Evolutionary conservation across 306 rosid genomes (phyloP).

Genomic region (Dryas octopetala): DNA sequence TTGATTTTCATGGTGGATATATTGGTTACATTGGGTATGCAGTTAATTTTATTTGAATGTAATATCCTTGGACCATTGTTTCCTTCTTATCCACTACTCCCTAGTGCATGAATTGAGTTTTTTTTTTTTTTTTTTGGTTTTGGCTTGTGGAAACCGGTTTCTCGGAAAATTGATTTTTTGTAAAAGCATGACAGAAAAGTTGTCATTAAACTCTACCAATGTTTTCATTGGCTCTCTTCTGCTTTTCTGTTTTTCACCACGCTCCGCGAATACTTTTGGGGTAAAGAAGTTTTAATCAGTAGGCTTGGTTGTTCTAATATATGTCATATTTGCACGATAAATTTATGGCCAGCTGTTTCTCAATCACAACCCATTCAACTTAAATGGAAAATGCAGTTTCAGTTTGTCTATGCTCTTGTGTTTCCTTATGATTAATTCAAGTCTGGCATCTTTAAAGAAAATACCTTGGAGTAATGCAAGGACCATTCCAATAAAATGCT

Average conservation of each 20-base stretch:
- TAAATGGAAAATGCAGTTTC: neutral
- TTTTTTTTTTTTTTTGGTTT: neutral
- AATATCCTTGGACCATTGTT: neutral
- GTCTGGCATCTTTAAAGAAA: neutral
- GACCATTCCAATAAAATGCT: neutral
- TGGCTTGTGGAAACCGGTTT: neutral
- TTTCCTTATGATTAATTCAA: neutral
- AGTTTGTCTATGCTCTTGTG: neutral
- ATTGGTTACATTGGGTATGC: conserved; percentile 96
- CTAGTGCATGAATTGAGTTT: neutral
- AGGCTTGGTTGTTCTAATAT: neutral
- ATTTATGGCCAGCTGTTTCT: neutral
- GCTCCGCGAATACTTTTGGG: neutral
- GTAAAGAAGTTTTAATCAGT: neutral
- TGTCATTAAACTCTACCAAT: neutral
- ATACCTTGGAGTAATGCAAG: neutral
- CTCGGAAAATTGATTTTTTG: neutral
- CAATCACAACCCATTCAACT: neutral
- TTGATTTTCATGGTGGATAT: conserved; percentile 94
- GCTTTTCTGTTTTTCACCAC: neutral
- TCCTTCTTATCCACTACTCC: neutral
- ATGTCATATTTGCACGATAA: neutral
- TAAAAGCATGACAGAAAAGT: neutral
- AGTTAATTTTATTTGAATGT: conserved; percentile 22
- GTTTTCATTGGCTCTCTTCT: neutral